Conservation (phyloP, 805 yeast species). For the Ogataea trehalophila region DNA sequence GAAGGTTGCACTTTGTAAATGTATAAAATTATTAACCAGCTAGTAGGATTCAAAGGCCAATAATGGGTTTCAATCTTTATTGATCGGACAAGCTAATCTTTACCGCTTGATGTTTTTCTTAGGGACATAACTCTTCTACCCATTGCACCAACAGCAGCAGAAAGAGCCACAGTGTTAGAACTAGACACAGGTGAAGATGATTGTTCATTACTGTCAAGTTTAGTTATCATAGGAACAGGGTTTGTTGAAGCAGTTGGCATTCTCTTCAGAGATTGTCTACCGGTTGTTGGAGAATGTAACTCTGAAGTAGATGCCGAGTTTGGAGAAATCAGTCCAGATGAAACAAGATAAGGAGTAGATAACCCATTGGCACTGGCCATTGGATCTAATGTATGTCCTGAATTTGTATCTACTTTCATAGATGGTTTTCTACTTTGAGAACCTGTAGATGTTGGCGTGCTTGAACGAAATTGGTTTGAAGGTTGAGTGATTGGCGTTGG, state of each 20-base stretch:
- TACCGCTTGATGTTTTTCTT: conserved; percentile 12
- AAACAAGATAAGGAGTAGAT: conserved; percentile 63
- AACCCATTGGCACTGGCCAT: conserved; percentile 38
- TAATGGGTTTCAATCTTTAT: too few species aligned
- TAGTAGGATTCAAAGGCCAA: too few species aligned
- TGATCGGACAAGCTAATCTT: conserved; percentile 5
- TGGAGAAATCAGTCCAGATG: conserved; percentile 58
- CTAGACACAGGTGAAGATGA: conserved; percentile 8
- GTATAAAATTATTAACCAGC: too few species aligned
- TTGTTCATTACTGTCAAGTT: conserved; percentile 14
- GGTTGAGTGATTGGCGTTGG: conserved; percentile 20
- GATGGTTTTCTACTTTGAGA: conserved; percentile 22
- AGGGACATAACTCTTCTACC: conserved; percentile 26
- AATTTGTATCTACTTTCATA: conserved; percentile 34
- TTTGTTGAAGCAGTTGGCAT: conserved; percentile 20
- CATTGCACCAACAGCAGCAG: conserved; percentile 17
- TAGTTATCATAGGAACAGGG: conserved; percentile 30
- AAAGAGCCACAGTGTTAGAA: conserved; percentile 7
- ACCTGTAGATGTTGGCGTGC: conserved; percentile 28
- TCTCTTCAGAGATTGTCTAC: conserved; percentile 15
- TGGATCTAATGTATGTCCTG: conserved; percentile 29
- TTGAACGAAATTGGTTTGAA: conserved; percentile 18
- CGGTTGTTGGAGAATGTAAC: conserved; percentile 10
- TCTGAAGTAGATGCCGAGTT: conserved; percentile 26
- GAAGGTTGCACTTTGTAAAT: too few species aligned